Conservation (phyloP, 2,329 filamentous ascomycete species). For the Tympanopsis confertula region DNA sequence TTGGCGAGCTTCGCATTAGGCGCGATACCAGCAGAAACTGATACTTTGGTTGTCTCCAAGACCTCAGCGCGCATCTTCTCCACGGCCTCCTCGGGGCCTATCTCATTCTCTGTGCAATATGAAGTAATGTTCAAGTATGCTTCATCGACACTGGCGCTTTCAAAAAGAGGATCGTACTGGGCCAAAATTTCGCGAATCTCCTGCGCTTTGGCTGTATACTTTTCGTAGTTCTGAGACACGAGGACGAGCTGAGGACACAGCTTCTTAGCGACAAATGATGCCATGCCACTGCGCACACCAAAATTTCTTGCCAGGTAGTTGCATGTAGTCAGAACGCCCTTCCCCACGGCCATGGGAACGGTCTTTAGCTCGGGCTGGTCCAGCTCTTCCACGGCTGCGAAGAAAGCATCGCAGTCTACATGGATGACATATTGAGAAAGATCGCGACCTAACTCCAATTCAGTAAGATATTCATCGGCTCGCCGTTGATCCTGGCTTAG, state of each 20-base stretch:
- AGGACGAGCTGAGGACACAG: slow-evolving; percentile 60
- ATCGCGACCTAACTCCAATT: slow-evolving; percentile 51
- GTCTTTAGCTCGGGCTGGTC: slow-evolving; percentile 54
- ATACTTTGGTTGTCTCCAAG: slow-evolving; percentile 50
- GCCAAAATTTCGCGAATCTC: slow-evolving; percentile 56
- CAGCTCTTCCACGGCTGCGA: slow-evolving; percentile 59
- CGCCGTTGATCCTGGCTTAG: slow-evolving; percentile 44
- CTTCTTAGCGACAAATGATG: slow-evolving; percentile 62
- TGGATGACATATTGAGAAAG: slow-evolving; percentile 57
- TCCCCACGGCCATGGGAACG: slow-evolving; percentile 60
- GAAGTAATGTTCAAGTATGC: slow-evolving; percentile 65
- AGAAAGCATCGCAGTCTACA: slow-evolving; percentile 71
- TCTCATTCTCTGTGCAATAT: slow-evolving; percentile 47
- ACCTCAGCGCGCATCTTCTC: slow-evolving; percentile 51
- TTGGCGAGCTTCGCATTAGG: slow-evolving; percentile 64
- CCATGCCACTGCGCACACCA: slow-evolving; percentile 64
- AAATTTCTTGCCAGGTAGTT: slow-evolving; percentile 64
- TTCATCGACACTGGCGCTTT: slow-evolving; percentile 63
- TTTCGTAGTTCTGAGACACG: slow-evolving; percentile 57
- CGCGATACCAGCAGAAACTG: slow-evolving; percentile 61
- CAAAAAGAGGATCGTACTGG: slow-evolving; percentile 57
- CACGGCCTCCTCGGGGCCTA: slow-evolving; percentile 49
- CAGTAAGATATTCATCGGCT: slow-evolving; percentile 55
- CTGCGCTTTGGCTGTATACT: slow-evolving; percentile 59
- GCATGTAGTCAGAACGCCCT: slow-evolving; percentile 19